phyloP scores from a whole-genome alignment of 352 stramenopile genomes.

The Pythium volutum region DNA sequence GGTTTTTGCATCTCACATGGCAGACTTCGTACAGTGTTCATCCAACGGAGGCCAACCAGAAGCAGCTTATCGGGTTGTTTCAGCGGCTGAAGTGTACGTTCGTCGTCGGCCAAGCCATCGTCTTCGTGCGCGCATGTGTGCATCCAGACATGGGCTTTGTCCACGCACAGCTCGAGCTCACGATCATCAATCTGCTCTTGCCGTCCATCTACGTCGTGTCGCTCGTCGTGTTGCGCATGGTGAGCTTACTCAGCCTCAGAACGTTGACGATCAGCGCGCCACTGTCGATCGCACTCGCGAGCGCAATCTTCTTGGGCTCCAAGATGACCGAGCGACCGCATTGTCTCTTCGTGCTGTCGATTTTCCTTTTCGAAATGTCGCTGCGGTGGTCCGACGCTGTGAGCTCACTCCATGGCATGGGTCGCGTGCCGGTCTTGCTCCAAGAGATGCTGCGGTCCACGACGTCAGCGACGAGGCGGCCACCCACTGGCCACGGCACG shows the following conservation, averaged over 20 bases:
- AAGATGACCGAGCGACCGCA: conserved; percentile 79
- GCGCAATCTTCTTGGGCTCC: conserved; percentile 57
- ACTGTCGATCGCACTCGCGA: conserved; percentile 46
- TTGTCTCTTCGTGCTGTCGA: conserved; percentile 61
- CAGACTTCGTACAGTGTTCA: conserved; percentile 53
- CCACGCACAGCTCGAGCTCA: conserved; percentile 83
- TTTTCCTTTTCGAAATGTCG: conserved; percentile 80
- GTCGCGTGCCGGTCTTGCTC: conserved; percentile 36
- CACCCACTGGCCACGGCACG: conserved; percentile 47
- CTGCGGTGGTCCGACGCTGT: conserved; percentile 48
- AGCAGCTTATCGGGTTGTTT: conserved; percentile 63
- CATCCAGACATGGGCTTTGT: conserved; percentile 86
- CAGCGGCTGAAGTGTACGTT: conserved; percentile 84
- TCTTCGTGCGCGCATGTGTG: conserved; percentile 75
- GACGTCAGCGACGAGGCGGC: conserved; percentile 32
- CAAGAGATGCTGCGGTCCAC: conserved; percentile 69
- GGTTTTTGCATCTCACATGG: conserved; percentile 72
- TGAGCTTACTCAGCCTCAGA: conserved; percentile 49
- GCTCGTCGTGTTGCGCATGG: conserved; percentile 72
- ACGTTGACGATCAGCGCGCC: conserved; percentile 49
- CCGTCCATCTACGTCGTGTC: conserved; percentile 86
- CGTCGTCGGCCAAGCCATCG: conserved; percentile 67
- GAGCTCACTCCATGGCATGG: conserved; percentile 49
- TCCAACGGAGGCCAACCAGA: conserved; percentile 60
- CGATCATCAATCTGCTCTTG: conserved; percentile 85